These are phyloP conservation scores for Starmerella stigmatis DNA, from an alignment of 805 yeast genomes.

Conservation along the genomic window DNA sequence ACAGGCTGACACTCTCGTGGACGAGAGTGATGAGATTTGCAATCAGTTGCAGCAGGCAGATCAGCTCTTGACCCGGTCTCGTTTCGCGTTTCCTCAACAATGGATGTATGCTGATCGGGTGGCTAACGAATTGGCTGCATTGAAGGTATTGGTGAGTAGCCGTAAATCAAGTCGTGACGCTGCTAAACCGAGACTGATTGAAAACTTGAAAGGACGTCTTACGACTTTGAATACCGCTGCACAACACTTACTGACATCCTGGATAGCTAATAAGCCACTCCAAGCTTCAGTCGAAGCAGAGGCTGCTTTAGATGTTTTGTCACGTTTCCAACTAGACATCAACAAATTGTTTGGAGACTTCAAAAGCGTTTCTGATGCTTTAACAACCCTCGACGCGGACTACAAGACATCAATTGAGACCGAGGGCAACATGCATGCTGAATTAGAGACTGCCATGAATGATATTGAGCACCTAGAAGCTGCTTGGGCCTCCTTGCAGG, in stretches of 20 bases:
- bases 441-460: background rate
- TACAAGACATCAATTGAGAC: too few relatives aligned
- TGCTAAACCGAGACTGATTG: slow-evolving; percentile 31
- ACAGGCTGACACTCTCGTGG: background rate
- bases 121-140: slow-evolving; percentile 4
- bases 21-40: background rate
- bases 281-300: slow-evolving; percentile 9
- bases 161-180: background rate
- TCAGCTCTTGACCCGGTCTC: background rate
- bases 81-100: background rate
- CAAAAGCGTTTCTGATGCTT: background rate
- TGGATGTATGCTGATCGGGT: slow-evolving; percentile 6
- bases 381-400: background rate
- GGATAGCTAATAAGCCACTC: slow-evolving; percentile 15
- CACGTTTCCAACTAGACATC: background rate
- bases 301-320: slow-evolving; percentile 5
- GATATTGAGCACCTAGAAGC: slow-evolving; percentile 1
- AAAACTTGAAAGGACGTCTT: slow-evolving; percentile 24
- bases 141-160: background rate
- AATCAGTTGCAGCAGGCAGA: background rate
- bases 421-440: background rate
- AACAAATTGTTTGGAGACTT: background rate
- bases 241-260: background rate
- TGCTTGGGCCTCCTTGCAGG: slow-evolving; percentile 1
- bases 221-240: background rate